Base-by-base conservation (phyloP, 2,329 filamentous ascomycete species). In the Colletotrichum acutatum region DNA sequence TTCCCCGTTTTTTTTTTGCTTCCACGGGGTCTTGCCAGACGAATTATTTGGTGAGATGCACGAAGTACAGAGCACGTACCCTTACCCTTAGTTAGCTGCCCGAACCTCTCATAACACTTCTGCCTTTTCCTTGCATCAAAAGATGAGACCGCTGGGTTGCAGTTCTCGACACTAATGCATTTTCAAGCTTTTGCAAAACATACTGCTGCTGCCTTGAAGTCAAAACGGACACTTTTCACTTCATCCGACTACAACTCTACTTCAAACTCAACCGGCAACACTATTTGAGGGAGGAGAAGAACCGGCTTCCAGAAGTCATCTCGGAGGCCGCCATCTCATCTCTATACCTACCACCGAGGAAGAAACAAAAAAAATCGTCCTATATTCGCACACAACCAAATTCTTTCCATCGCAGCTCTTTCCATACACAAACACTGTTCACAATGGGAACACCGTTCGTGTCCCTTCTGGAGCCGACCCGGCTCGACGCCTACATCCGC, bases 371-470 rank as follows among this genome's bases (percentile, higher is more conserved):
- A 16, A 19, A 19, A 42, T 42, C 26, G 54, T 72, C 22, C 14
- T 16, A 56, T 37, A 9, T 26, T n/a, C 3, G 12, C 32, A 34
- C 32, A 53, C 37, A n/a, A 26, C 32, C 11, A 14, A 59, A 16
- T 19, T 19, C 14, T 14, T 19, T 19, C 16, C 19, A 34, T 11
- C 37, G 19, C 37, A 42, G 3, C 37, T 34, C 32, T 11, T 19
- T 19, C 16, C 37, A 26, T n/a, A 53, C 9, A 19, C 5, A 3
- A n/a, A 9, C 16, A 12, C 22, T 26, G 2, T 24, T 37, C 65
- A 78, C 56, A 74, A 87, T 88, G 86, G 85, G 83, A 26, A 88
- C 87, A 1, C 86, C 87, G 0, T 87, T 88, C 78, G 84, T 88
- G 74, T 79, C 83, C 63, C 79, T 84, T 73, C 83, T 87, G 14